phyloP scores from a whole-genome alignment of 192 early-diverging fungal species.

The Allomyces javanicus region DNA sequence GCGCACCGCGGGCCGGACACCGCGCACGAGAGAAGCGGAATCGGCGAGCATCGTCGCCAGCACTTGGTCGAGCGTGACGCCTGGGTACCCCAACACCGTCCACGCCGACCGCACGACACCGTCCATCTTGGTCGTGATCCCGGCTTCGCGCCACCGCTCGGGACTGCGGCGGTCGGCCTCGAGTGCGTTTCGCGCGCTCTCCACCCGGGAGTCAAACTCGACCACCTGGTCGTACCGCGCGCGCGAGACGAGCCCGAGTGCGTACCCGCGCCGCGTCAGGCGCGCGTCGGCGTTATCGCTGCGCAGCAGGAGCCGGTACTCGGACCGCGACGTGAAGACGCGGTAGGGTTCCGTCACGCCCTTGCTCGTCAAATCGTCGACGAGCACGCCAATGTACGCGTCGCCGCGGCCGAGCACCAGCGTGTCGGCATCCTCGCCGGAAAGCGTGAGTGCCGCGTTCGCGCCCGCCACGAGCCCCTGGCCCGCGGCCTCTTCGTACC shows the following conservation, averaged over 20 bases:
- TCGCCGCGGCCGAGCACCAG: constrained; percentile 43
- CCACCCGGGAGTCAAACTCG: constrained; percentile 7
- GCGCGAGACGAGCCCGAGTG: constrained; percentile 14
- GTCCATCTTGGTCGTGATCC: constrained; percentile 13
- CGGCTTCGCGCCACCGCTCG: not conserved
- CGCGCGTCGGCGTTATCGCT: constrained; percentile 63
- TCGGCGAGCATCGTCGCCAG: constrained; percentile 22
- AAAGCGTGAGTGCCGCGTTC: constrained; percentile 36
- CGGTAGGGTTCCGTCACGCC: constrained; percentile 67
- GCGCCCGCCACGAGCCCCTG: constrained; percentile 62
- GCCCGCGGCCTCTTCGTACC: constrained; percentile 64
- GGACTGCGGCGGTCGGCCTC: too few relatives aligned
- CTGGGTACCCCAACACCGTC: constrained; percentile 24
- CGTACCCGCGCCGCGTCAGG: constrained; percentile 38
- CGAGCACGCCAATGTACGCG: constrained; percentile 61
- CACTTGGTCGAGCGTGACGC: constrained; percentile 33
- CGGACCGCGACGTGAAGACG: constrained; percentile 63
- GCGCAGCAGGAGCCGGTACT: constrained; percentile 52
- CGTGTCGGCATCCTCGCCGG: too few relatives aligned
- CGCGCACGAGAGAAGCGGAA: constrained; percentile 30
- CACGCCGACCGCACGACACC: constrained; percentile 19
- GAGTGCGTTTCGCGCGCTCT: too few relatives aligned
- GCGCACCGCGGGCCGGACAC: not conserved
- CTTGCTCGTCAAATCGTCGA: constrained; percentile 62
- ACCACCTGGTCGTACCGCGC: constrained; percentile 15